Conservation (phyloP, 495 filamentous ascomycete species). For the Lophiostoma macrostomum region DNA sequence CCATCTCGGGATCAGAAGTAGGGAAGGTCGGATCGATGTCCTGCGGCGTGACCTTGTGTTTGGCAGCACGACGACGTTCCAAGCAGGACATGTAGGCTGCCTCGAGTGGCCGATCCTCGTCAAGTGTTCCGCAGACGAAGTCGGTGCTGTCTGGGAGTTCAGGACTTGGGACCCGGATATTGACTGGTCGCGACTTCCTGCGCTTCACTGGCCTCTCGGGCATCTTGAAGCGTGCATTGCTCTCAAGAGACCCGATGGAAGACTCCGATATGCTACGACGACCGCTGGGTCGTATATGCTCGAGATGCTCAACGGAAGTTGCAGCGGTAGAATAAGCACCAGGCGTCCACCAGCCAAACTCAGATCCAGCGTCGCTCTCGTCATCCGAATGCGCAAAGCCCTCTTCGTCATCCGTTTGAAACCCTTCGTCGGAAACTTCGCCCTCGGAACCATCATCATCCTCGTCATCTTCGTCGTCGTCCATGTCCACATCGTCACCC, state of each 20-base stretch:
- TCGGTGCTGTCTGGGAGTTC: constrained; percentile 95
- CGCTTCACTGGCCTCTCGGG: constrained; percentile 7
- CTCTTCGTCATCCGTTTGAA: constrained; percentile 90
- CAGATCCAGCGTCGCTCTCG: constrained; percentile 69
- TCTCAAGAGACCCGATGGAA: constrained; percentile 61
- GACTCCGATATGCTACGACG: constrained; percentile 57
- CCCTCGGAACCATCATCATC: constrained; percentile 52
- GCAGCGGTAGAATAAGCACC: constrained; percentile 56
- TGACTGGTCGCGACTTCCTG: constrained; percentile 45
- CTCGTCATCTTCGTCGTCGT: constrained; percentile 53
- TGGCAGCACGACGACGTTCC: constrained; percentile 74
- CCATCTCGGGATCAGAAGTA: constrained; percentile 76
- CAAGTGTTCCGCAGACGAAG: constrained; percentile 94
- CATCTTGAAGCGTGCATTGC: constrained; percentile 37
- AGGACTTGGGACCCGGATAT: constrained; percentile 69
- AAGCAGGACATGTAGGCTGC: constrained; percentile 84
- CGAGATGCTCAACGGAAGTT: constrained; percentile 52
- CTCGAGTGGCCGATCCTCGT: constrained; percentile 92
- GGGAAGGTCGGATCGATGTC: constrained; percentile 98
- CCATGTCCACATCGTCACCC: constrained; percentile 45
- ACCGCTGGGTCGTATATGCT: constrained; percentile 47
- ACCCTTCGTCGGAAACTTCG: constrained; percentile 65
- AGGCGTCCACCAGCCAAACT: constrained; percentile 76
- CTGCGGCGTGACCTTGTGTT: constrained; percentile 76
- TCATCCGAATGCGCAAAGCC: constrained; percentile 90